A percentile compares a stretch with the other conserved stretches of the same genome.
phyloP scores from a whole-genome alignment of 2,329 filamentous ascomycete species.

The Neoarthrinium moseri region DNA sequence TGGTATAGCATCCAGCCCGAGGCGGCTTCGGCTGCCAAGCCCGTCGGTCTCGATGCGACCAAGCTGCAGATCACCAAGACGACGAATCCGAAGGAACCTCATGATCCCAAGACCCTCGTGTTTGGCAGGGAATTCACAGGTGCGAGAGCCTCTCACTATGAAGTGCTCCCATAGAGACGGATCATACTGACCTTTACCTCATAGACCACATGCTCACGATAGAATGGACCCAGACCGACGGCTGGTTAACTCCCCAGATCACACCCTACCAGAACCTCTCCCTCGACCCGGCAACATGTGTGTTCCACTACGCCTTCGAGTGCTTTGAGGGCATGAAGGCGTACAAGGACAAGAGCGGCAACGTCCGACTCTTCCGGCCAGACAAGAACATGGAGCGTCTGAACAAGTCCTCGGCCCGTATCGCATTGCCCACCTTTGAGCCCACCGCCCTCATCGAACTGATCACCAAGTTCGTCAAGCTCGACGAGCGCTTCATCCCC shows the following conservation, averaged over 20 bases:
- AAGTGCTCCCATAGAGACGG: not conserved
- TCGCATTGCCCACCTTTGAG: constrained; percentile 88
- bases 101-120: constrained; percentile 76
- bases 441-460: constrained; percentile 72
- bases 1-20: constrained; percentile 54
- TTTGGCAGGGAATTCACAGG: constrained; percentile 92
- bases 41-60: constrained; percentile 71
- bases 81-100: constrained; percentile 69
- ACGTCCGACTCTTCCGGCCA: constrained; percentile 86
- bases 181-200: not conserved
- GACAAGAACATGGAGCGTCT: constrained; percentile 95
- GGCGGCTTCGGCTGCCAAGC: constrained; percentile 49
- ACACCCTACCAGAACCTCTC: constrained; percentile 95
- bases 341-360: constrained; percentile 81
- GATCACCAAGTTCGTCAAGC: constrained; percentile 73
- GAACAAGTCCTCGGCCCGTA: constrained; percentile 87
- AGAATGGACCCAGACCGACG: constrained; percentile 84
- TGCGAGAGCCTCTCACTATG: constrained; percentile 33
- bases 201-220: constrained; percentile 94
- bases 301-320: constrained; percentile 98
- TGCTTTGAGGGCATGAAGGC: constrained; percentile 99
- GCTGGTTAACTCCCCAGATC: constrained; percentile 83
- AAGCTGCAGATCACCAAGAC: constrained; percentile 76
- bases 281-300: constrained; percentile 92
- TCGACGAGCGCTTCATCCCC: constrained; percentile 90